These are phyloP conservation scores for Orbilia oligospora DNA, from an alignment of 2,329 filamentous ascomycete genomes.

Conservation along the genomic window DNA sequence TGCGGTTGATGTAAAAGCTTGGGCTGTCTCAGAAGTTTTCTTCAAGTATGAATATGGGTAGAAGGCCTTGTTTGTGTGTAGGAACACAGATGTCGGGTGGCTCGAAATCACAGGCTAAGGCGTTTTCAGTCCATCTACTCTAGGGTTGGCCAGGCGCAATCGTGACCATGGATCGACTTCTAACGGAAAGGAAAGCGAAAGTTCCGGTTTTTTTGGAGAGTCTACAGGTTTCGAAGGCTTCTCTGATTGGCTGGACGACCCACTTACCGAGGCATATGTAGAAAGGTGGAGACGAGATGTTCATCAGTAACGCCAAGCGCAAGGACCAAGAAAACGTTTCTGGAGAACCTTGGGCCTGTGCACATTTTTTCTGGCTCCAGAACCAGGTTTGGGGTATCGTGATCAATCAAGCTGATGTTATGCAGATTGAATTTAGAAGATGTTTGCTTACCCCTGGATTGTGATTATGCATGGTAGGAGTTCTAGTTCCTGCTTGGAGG, in stretches of 20 bases:
- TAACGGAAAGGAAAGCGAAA: constrained; percentile 41
- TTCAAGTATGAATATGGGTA: neutral
- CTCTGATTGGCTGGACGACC: neutral
- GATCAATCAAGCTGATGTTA: constrained; percentile 14
- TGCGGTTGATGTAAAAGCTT: constrained; percentile 9
- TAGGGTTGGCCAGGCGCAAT: neutral
- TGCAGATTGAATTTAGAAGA: constrained; percentile 5
- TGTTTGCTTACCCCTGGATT: constrained; percentile 5
- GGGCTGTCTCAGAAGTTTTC: neutral
- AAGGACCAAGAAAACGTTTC: constrained; percentile 39
- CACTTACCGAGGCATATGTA: constrained; percentile 52
- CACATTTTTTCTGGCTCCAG: neutral
- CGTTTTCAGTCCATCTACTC: neutral
- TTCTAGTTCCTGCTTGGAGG: constrained; percentile 24
- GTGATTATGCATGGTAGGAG: neutral
- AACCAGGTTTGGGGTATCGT: constrained; percentile 18
- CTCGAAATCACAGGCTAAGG: too few relatives aligned
- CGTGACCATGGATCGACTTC: neutral
- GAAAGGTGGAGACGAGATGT: constrained; percentile 35
- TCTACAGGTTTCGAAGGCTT: constrained; percentile 27
- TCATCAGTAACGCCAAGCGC: constrained; percentile 37
- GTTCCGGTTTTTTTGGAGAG: constrained; percentile 31
- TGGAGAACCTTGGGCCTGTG: constrained; percentile 38
- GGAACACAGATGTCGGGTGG: neutral
- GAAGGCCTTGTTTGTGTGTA: neutral